Conservation (phyloP, 2,329 filamentous ascomycete species). For the Byssothecium circinans region DNA sequence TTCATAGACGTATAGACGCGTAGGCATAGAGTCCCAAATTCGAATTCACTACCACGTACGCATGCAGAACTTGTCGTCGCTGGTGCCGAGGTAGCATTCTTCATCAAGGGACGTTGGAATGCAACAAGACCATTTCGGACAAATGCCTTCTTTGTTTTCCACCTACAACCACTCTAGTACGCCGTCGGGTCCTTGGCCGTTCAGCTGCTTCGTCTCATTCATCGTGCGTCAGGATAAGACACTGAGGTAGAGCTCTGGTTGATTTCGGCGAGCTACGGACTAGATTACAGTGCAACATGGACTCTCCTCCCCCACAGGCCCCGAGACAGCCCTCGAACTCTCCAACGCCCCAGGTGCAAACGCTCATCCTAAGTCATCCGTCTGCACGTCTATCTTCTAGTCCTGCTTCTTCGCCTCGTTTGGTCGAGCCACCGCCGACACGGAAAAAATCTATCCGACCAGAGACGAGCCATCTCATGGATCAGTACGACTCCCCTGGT, state of each 20-base stretch:
- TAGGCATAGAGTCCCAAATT: no score
- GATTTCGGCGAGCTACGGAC: no score
- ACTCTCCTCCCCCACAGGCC: no score
- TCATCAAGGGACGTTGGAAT: not conserved
- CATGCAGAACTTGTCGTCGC: no score
- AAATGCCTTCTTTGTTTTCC: not conserved
- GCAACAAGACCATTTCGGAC: not conserved
- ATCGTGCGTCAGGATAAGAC: no score
- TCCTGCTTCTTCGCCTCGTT: slow-evolving; percentile 31
- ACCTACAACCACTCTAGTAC: no score
- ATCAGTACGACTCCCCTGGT: slow-evolving; percentile 19
- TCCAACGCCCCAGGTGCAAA: slow-evolving; percentile 16
- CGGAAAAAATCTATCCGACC: slow-evolving; percentile 27
- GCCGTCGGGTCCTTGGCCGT: no score
- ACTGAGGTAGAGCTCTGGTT: no score
- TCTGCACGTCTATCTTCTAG: slow-evolving; percentile 32
- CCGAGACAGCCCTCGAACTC: slow-evolving; percentile 12
- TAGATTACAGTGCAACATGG: no score
- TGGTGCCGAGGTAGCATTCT: no score
- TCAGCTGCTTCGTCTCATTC: no score
- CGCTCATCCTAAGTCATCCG: slow-evolving; percentile 27
- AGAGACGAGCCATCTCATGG: slow-evolving; percentile 27
- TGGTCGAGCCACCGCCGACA: slow-evolving; percentile 22
- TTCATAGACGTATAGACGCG: not conserved
- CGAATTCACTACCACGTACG: no score